phyloP scores from a whole-genome alignment of 495 filamentous ascomycete genomes.

The Apiosordaria backusii region DNA sequence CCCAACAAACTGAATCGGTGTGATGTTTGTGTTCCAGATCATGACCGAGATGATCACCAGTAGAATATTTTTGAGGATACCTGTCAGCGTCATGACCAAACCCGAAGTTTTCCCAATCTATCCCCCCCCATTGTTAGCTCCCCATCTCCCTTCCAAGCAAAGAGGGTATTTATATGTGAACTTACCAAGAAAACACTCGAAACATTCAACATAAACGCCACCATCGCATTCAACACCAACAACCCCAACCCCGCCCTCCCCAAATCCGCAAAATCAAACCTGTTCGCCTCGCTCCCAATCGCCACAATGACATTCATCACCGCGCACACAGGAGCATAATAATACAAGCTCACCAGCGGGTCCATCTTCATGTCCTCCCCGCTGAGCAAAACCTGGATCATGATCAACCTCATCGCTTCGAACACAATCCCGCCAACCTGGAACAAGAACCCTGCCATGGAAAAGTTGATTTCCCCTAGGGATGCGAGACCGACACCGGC shows the following conservation, averaged over 20 bases:
- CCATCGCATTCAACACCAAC: slow-evolving; percentile 63
- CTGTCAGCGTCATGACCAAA: slow-evolving; percentile 71
- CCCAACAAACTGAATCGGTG: slow-evolving; percentile 58
- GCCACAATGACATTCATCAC: slow-evolving; percentile 68
- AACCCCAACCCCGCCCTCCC: slow-evolving; percentile 53
- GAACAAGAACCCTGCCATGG: slow-evolving; percentile 63
- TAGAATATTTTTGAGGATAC: slow-evolving; percentile 74
- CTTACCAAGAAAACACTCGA: slow-evolving; percentile 70
- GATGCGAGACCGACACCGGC: slow-evolving; percentile 69
- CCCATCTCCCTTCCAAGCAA: not conserved
- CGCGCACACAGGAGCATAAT: slow-evolving; percentile 77
- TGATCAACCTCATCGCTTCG: slow-evolving; percentile 71
- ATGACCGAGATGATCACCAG: slow-evolving; percentile 61
- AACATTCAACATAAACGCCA: slow-evolving; percentile 75
- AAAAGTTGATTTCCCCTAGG: slow-evolving; percentile 72
- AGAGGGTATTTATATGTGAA: not conserved
- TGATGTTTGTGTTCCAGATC: slow-evolving; percentile 62
- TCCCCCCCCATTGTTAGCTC: not conserved
- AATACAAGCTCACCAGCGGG: slow-evolving; percentile 78
- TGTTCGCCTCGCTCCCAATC: slow-evolving; percentile 54
- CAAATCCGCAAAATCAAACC: slow-evolving; percentile 52
- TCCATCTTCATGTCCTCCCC: slow-evolving; percentile 73
- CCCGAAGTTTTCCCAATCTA: slow-evolving; percentile 75
- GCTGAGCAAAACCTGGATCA: slow-evolving; percentile 70
- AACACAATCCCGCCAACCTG: slow-evolving; percentile 67